Evolutionary conservation across 805 yeast species (phyloP).

Genomic region (Metschnikowia chrysomelidarum): DNA sequence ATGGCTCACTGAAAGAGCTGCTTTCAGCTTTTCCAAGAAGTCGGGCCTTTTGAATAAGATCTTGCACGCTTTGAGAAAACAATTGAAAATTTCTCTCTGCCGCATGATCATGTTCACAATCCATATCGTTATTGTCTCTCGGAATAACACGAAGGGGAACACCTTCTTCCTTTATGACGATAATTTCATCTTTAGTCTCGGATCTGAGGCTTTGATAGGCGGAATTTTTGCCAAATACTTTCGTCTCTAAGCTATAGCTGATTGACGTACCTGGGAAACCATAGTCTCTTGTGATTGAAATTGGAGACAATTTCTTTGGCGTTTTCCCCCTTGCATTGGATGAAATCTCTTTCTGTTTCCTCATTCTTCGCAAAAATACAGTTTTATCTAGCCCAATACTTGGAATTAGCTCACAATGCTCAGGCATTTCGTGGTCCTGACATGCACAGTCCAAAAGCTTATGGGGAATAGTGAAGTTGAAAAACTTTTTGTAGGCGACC

Average conservation of each 20-base stretch:
- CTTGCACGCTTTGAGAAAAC: constrained; percentile 17
- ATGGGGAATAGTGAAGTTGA: constrained; percentile 38
- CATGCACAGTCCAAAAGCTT: constrained; percentile 31
- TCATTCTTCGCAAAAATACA: constrained; percentile 23
- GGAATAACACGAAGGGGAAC: constrained; percentile 25
- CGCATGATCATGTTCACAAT: constrained; percentile 9
- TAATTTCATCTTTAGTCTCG: constrained; percentile 21
- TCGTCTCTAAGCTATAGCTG: constrained; percentile 28
- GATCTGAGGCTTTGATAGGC: constrained; percentile 17
- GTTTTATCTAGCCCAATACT: constrained; percentile 26
- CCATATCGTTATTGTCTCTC: constrained; percentile 2
- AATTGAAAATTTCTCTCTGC: constrained; percentile 18
- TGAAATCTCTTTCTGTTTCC: constrained; percentile 15
- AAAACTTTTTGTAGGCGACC: constrained; percentile 33
- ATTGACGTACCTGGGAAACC: constrained; percentile 29
- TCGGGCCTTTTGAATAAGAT: constrained; percentile 6
- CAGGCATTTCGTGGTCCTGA: constrained; percentile 24
- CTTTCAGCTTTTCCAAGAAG: constrained; percentile 11
- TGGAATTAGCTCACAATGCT: constrained; percentile 26
- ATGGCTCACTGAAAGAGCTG: constrained; percentile 8
- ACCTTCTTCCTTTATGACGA: constrained; percentile 25
- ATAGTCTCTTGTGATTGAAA: constrained; percentile 23
- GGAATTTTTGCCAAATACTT: constrained; percentile 25
- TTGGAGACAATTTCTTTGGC: constrained; percentile 7
- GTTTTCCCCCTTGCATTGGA: not conserved